A percentile compares a stretch with the other conserved stretches of the same genome.
Evolutionary conservation across 2,329 filamentous ascomycete species (phyloP).

Genomic region (Trichoderma sp.): DNA sequence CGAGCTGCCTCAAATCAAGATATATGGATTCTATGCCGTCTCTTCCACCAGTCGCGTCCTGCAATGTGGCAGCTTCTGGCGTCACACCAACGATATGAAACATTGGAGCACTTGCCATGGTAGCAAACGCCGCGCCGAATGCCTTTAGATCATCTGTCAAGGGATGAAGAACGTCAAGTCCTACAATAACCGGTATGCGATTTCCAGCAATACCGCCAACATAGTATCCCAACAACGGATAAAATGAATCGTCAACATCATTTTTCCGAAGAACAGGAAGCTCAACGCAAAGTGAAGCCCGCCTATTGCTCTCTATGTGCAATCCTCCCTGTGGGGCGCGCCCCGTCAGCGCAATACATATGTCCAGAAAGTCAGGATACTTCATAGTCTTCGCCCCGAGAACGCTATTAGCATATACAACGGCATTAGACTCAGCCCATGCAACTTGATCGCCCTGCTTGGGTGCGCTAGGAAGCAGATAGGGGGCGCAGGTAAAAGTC

Average conservation of each 20-base stretch:
- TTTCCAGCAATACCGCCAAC: slow-evolving; percentile 33
- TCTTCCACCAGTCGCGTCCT: slow-evolving; percentile 8
- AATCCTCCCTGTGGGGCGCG: slow-evolving; percentile 48
- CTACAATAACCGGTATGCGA: slow-evolving; percentile 37
- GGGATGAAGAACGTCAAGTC: slow-evolving; percentile 30
- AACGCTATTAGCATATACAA: slow-evolving; percentile 46
- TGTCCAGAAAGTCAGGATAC: slow-evolving; percentile 46
- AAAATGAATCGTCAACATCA: slow-evolving; percentile 38
- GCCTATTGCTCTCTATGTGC: slow-evolving; percentile 42
- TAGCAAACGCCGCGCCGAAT: slow-evolving; percentile 46
- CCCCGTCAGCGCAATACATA: slow-evolving; percentile 44
- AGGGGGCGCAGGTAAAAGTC: slow-evolving; percentile 46
- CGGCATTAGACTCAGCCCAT: slow-evolving; percentile 47
- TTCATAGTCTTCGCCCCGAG: slow-evolving; percentile 45
- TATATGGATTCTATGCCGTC: not conserved
- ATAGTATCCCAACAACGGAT: slow-evolving; percentile 39
- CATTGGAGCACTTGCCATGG: slow-evolving; percentile 42
- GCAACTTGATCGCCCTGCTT: slow-evolving; percentile 39
- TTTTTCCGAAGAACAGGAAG: slow-evolving; percentile 14
- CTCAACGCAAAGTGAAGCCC: slow-evolving; percentile 38
- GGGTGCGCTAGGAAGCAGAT: slow-evolving; percentile 35
- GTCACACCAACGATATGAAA: slow-evolving; percentile 44
- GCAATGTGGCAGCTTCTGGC: slow-evolving; percentile 32
- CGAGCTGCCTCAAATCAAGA: not conserved
- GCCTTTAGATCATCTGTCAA: slow-evolving; percentile 39